Evolutionary conservation across 1,139 yeast genomes (phyloP).

Genomic region (Blastobotrys buckinghamii): DNA sequence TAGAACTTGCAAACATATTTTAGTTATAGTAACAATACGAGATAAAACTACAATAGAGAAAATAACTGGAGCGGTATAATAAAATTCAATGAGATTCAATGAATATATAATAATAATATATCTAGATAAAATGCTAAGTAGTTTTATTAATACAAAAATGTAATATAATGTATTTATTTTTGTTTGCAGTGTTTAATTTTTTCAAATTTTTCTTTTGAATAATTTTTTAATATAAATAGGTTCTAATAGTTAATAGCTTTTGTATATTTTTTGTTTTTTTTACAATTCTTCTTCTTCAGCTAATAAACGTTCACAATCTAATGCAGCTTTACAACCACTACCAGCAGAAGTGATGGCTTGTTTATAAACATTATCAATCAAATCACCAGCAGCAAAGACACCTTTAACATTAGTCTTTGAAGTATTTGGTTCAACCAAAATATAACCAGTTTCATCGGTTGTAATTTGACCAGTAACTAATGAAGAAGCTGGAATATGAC

Average conservation of each 20-base stretch:
- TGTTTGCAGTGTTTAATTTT: neutral
- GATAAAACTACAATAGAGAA: too few relatives aligned
- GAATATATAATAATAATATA: too few relatives aligned
- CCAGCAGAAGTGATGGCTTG: constrained; percentile 99
- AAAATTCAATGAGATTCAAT: too few relatives aligned
- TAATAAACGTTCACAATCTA: constrained; percentile 83
- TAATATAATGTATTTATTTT: too few relatives aligned
- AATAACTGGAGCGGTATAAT: too few relatives aligned
- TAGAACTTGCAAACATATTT: too few relatives aligned
- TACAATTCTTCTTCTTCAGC: constrained; percentile 41
- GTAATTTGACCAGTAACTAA: constrained; percentile 73
- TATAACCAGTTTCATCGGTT: constrained; percentile 82
- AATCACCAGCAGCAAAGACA: constrained; percentile 98
- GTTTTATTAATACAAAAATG: too few relatives aligned
- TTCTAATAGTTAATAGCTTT: too few relatives aligned
- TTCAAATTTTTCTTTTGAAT: neutral
- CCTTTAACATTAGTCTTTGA: constrained; percentile 84
- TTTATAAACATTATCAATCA: constrained; percentile 93
- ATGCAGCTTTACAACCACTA: constrained; percentile 99
- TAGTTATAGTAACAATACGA: too few relatives aligned
- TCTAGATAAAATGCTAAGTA: too few relatives aligned
- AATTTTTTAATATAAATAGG: neutral
- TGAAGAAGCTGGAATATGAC: constrained; percentile 92
- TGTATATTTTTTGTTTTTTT: neutral
- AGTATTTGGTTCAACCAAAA: constrained; percentile 83